Evolutionary conservation across 805 yeast genomes (phyloP).

Genomic region (Saturnispora silvae): DNA sequence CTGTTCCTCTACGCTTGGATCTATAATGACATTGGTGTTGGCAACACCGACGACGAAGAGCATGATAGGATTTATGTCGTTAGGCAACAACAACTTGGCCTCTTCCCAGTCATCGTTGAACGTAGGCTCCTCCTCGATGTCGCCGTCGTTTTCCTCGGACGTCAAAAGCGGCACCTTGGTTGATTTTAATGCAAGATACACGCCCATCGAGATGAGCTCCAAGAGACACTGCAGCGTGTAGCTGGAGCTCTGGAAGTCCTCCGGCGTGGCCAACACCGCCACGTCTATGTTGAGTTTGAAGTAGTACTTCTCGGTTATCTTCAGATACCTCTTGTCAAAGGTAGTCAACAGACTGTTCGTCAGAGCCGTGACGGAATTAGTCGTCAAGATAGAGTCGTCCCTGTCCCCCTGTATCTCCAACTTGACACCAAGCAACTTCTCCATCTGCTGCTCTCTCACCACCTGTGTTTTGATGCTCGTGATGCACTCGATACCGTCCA

Average conservation of each 20-base stretch:
- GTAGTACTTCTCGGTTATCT: constrained; percentile 62
- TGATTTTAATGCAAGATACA: constrained; percentile 70
- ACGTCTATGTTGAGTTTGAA: constrained; percentile 74
- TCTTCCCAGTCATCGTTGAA: constrained; percentile 82
- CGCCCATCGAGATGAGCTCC: constrained; percentile 67
- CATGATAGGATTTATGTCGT: constrained; percentile 48
- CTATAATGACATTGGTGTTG: constrained; percentile 59
- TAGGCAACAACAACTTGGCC: constrained; percentile 36
- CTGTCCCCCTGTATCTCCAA: constrained; percentile 72
- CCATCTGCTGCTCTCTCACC: constrained; percentile 31
- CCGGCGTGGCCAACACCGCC: constrained; percentile 55
- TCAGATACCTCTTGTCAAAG: constrained; percentile 43
- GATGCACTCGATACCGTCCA: constrained; percentile 90
- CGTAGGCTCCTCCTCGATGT: constrained; percentile 80
- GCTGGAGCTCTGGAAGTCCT: constrained; percentile 34
- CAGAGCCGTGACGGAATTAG: constrained; percentile 52
- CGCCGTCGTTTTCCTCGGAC: constrained; percentile 53
- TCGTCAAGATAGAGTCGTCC: constrained; percentile 65
- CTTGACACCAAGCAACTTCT: constrained; percentile 57
- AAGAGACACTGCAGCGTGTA: constrained; percentile 51
- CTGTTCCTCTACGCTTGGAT: constrained; percentile 85
- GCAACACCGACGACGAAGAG: constrained; percentile 67
- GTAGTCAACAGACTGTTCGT: constrained; percentile 41
- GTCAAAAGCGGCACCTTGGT: constrained; percentile 65
- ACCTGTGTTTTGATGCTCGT: constrained; percentile 86